These are phyloP conservation scores for Vicia villosa DNA, from an alignment of 306 rosid genomes.

Conservation along the genomic window DNA sequence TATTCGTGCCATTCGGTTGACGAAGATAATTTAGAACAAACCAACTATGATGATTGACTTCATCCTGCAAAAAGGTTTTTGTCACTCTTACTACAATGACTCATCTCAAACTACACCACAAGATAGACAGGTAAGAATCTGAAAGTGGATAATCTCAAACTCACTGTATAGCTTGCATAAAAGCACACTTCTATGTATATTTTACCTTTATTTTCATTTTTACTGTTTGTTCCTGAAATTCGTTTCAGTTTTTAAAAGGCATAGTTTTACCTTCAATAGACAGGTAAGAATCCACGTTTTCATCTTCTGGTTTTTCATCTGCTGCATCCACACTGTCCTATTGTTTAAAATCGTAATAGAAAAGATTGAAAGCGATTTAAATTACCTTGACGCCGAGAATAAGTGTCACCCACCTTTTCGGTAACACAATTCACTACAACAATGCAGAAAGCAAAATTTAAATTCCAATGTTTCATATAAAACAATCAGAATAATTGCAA, in stretches of 20 bases:
- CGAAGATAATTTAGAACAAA: too few relatives aligned
- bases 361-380: too few relatives aligned
- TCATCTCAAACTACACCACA: conserved; percentile 6
- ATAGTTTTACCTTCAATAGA: conserved; percentile 40
- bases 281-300: too few relatives aligned
- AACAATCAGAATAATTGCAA: too few relatives aligned
- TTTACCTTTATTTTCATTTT: conserved; percentile 45
- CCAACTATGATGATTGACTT: neutral
- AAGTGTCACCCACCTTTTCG: too few relatives aligned
- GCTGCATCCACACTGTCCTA: conserved; percentile 40
- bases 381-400: too few relatives aligned
- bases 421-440: too few relatives aligned
- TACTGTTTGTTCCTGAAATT: conserved; percentile 30
- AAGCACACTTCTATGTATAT: neutral
- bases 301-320: conserved; percentile 32
- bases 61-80: neutral
- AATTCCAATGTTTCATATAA: too few relatives aligned
- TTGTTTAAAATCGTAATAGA: too few relatives aligned
- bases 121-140: neutral
- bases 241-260: conserved; percentile 43
- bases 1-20: too few relatives aligned
- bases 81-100: neutral
- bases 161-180: neutral
- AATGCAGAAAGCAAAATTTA: too few relatives aligned
- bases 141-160: too few relatives aligned